These are phyloP conservation scores for Hansenula sp. DNA, from an alignment of 1,139 yeast genomes.

Conservation along the genomic window DNA sequence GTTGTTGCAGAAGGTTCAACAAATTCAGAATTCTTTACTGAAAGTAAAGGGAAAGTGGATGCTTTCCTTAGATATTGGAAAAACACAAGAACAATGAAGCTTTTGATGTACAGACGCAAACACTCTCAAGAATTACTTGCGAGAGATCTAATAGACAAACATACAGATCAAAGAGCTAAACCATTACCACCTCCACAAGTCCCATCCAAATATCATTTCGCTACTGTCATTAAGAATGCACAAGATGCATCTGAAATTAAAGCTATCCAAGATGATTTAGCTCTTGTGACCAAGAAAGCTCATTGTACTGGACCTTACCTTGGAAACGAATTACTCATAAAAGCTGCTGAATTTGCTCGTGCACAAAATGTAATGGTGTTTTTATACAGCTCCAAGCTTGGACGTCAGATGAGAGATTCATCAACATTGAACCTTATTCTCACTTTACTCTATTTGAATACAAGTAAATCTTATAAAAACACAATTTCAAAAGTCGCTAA, in stretches of 20 bases:
- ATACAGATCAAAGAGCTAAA: constrained; percentile 31
- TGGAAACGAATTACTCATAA: constrained; percentile 26
- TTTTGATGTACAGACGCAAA: constrained; percentile 39
- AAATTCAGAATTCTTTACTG: background rate
- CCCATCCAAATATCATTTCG: constrained; percentile 25
- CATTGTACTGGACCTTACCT: constrained; percentile 25
- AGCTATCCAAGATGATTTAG: constrained; percentile 26
- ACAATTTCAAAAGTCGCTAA: constrained; percentile 10
- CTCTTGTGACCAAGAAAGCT: constrained; percentile 19
- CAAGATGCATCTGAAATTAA: constrained; percentile 29
- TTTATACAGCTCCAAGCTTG: constrained; percentile 7
- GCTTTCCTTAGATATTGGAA: constrained; percentile 23
- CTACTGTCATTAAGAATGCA: constrained; percentile 25
- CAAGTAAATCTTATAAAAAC: constrained; percentile 9
- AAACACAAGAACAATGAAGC: constrained; percentile 29
- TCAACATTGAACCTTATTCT: constrained; percentile 15
- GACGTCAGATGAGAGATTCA: background rate
- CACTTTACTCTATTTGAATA: constrained; percentile 17
- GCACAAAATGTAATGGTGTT: constrained; percentile 21
- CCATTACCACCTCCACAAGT: constrained; percentile 33
- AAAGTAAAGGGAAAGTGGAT: constrained; percentile 15
- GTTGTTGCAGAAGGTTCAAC: background rate
- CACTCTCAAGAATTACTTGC: constrained; percentile 47
- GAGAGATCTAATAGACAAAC: constrained; percentile 48
- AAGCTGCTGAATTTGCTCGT: constrained; percentile 20